phyloP scores from a whole-genome alignment of 176 grass and related monocot genomes.

The Carex kokanica region DNA sequence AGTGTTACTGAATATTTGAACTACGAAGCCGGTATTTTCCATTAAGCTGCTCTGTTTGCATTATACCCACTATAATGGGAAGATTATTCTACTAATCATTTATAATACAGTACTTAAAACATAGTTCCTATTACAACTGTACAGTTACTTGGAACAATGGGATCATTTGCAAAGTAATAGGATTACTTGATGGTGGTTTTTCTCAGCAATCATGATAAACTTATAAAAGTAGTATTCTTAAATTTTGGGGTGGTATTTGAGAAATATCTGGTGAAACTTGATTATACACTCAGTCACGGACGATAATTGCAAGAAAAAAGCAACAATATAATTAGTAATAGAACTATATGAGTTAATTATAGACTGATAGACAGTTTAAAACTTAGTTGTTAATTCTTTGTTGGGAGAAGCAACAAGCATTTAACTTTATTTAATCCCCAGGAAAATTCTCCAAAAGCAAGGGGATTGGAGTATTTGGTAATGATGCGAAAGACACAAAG shows the following conservation, averaged over 20 bases:
- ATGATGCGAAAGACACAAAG: conserved; percentile 83
- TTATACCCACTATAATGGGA: not conserved
- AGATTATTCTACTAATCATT: not conserved
- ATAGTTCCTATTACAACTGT: not conserved
- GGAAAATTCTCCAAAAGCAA: conserved; percentile 96
- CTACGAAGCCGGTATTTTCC: conserved; percentile 74
- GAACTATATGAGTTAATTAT: not conserved
- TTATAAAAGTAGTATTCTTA: not conserved
- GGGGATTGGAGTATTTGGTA: conserved; percentile 96
- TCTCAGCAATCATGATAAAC: not conserved
- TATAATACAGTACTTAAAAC: not conserved
- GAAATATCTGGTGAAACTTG: not conserved
- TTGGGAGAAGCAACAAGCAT: not conserved
- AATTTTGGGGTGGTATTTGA: not conserved
- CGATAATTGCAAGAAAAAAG: not conserved
- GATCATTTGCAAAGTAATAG: not conserved
- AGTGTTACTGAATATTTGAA: conserved; percentile 99
- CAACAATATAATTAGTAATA: not conserved
- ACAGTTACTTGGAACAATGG: not conserved
- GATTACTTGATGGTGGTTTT: not conserved
- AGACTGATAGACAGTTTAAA: not conserved
- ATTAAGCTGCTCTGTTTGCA: not conserved
- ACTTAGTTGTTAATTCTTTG: not conserved
- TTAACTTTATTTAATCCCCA: conserved; percentile 28
- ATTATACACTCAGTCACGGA: not conserved